These are phyloP conservation scores for Coelastrella sp. DNA, from an alignment of 139 green algal genomes.

Conservation along the genomic window DNA sequence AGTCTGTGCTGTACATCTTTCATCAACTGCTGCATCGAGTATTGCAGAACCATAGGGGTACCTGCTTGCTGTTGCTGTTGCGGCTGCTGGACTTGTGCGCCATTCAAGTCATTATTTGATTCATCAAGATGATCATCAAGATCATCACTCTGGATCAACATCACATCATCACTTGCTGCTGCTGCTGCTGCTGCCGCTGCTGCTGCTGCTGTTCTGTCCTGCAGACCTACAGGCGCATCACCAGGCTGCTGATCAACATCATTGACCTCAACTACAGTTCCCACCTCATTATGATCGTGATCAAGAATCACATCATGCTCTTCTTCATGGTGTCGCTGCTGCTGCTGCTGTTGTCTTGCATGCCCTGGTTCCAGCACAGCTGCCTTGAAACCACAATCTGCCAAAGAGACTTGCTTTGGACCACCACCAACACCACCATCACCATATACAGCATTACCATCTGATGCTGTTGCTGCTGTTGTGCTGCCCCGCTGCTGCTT, in stretches of 20 bases:
- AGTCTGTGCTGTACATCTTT: slow-evolving; percentile 15
- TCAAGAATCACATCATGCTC: no score
- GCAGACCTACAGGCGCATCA: no score
- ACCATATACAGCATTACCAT: background rate
- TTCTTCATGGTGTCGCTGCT: background rate
- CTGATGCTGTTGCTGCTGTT: background rate
- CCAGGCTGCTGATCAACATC: slow-evolving; percentile 9
- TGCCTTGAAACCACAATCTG: no score
- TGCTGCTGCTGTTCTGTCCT: background rate
- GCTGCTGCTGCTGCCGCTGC: slow-evolving; percentile 24
- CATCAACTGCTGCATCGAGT: slow-evolving; percentile 37
- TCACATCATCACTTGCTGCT: background rate
- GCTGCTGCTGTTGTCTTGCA: background rate
- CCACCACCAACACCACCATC: no score
- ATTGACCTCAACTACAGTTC: no score
- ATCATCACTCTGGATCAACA: background rate
- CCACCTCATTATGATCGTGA: no score
- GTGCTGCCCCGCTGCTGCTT: no score
- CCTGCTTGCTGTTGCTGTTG: background rate
- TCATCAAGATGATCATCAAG: background rate
- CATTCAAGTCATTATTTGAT: no score
- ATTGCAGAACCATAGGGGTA: background rate
- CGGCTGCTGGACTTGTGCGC: background rate
- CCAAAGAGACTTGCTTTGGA: no score
- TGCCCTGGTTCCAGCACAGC: background rate